Evolutionary conservation across 345 rosid species (phyloP), one percentile per base, ranked within the genome.

Genomic region (Gossypium bickii): DNA sequence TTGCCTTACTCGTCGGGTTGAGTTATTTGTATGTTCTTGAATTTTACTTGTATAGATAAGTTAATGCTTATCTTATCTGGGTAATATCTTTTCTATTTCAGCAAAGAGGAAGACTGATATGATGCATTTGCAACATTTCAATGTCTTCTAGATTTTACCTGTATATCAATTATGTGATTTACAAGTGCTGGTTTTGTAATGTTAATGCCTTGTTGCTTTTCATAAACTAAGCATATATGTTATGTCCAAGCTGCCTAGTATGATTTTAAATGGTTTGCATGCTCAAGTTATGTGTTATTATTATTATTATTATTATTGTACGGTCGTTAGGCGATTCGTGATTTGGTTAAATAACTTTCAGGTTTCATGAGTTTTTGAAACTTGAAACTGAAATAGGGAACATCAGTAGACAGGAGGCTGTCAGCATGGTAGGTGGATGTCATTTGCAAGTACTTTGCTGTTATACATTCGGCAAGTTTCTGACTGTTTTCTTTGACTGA

Each of bases 361-460:
- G 99, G 93, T 93, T 93, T 79, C 99, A 95, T 78, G 91, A 91
- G 86, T 95, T 95, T 80, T 76, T 95, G 59, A 93, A 95, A 88
- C 87, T 93, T 67, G 98, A 91, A 86, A 91, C 93, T 82, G 99
- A 95, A 87, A 88, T 86, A 38, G 98, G 98, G 74, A 95, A 93
- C 84, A 91, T 95, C 75, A 95, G 94, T 56, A 87, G 99, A 78
- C 99, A 95, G 81, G 97, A 93, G 82, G 92, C 99, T 68, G 99
- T 93, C 72, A 93, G 99, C 89, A 95, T 93, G 97, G 98, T 95
- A 83, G 75, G 93, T 64, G 58, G 9, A 71, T 71, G 25, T 58
- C 51, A 65, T 22, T 55, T 57, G 64, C 65, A 55, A 52, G 29
- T 34, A 17, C 61, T 52, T 9, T 43, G 17, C 70, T 63, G 18